Conservation (phyloP, 78 protist genomes). For the Dictyostelium citrinum region DNA sequence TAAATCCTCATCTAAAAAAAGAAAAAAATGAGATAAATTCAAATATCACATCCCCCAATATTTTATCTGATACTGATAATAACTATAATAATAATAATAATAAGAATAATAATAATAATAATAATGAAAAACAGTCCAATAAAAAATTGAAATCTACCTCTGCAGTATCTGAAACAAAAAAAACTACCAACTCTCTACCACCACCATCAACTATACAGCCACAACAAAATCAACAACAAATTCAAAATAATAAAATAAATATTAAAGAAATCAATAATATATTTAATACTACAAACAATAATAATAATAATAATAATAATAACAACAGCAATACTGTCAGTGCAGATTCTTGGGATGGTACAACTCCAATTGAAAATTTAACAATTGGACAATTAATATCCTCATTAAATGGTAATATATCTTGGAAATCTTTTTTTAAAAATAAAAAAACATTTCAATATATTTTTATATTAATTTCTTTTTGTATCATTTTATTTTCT, state of each 20-base stretch:
- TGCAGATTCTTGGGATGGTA: constrained; percentile 25
- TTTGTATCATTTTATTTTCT: neutral
- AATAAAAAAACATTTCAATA: too few relatives aligned
- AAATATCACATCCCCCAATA: neutral
- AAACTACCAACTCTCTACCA: neutral
- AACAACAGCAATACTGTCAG: neutral
- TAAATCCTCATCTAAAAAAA: neutral
- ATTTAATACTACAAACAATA: neutral
- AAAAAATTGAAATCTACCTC: neutral
- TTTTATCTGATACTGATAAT: neutral
- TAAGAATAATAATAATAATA: neutral
- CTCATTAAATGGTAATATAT: constrained; percentile 37
- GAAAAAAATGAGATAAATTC: neutral
- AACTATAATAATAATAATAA: too few relatives aligned
- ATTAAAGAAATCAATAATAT: neutral
- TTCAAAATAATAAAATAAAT: neutral
- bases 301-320: neutral
- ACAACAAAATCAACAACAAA: neutral
- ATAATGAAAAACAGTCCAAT: neutral
- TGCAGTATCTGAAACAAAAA: neutral
- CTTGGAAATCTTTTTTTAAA: neutral
- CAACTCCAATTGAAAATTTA: constrained; percentile 20
- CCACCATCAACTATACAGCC: neutral
- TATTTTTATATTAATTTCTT: neutral
- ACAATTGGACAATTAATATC: constrained; percentile 39